Evolutionary conservation across 2,329 filamentous ascomycete species (phyloP).

Genomic region (Cyphellophora attinorum): DNA sequence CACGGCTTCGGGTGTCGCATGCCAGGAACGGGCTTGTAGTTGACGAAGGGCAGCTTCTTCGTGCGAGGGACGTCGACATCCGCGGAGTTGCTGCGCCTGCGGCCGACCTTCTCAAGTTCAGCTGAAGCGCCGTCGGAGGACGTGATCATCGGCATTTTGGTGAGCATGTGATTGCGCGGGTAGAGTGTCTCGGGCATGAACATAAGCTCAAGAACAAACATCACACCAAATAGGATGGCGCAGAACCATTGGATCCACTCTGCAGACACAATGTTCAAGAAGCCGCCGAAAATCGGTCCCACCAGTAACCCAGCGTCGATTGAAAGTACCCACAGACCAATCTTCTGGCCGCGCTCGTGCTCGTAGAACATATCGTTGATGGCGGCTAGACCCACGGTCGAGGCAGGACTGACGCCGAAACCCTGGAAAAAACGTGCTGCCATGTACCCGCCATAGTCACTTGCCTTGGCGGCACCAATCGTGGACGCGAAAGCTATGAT

Average conservation of each 20-base stretch:
- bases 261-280: conserved; percentile 37
- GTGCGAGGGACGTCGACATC: conserved; percentile 26
- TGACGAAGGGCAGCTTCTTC: conserved; percentile 35
- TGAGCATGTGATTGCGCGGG: conserved; percentile 41
- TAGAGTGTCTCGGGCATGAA: conserved; percentile 50
- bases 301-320: conserved; percentile 43
- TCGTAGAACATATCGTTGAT: conserved; percentile 49
- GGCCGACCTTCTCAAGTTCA: conserved; percentile 22
- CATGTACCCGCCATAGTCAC: conserved; percentile 42
- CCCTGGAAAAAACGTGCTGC: conserved; percentile 51
- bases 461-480: conserved; percentile 31
- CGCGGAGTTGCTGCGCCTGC: conserved; percentile 8
- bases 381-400: conserved; percentile 46
- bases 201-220: conserved; percentile 39
- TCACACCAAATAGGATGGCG: conserved; percentile 41
- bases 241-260: conserved; percentile 48
- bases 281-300: conserved; percentile 43
- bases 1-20: conserved; percentile 42
- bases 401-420: conserved; percentile 43
- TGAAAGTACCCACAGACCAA: conserved; percentile 50
- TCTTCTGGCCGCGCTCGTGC: conserved; percentile 44
- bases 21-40: conserved; percentile 38
- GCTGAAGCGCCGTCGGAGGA: conserved; percentile 4
- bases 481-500: conserved; percentile 33
- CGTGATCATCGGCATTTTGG: conserved; percentile 21